Evolutionary conservation across 2,329 filamentous ascomycete species (phyloP).

Genomic region (Aspergillus transmontanensis): DNA sequence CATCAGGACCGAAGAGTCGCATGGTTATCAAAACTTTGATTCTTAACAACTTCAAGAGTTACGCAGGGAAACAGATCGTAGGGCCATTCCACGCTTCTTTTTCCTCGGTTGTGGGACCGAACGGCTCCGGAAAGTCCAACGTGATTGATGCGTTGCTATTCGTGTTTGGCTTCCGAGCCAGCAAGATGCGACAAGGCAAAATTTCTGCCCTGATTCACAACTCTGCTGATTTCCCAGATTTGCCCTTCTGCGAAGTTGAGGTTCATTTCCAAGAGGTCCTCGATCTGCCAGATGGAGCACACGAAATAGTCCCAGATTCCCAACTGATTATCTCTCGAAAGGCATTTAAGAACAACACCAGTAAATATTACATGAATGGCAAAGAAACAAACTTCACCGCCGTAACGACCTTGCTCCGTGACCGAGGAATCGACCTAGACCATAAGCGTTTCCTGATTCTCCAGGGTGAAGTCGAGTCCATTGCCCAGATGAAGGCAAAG

Average conservation of each 20-base stretch:
- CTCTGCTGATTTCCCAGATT: conserved; percentile 79
- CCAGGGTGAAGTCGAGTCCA: conserved; percentile 97
- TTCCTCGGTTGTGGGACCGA: conserved; percentile 95
- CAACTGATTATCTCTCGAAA: conserved; percentile 84
- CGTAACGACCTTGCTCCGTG: conserved; percentile 83
- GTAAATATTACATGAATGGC: conserved; percentile 96
- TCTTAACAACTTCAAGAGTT: conserved; percentile 98
- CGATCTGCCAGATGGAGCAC: conserved; percentile 76
- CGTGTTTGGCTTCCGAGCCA: conserved; percentile 98
- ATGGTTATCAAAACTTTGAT: conserved; percentile 92
- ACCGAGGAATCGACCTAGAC: conserved; percentile 89
- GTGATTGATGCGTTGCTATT: conserved; percentile 98
- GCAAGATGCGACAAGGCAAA: conserved; percentile 99
- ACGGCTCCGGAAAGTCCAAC: conserved; percentile 97
- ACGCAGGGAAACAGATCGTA: conserved; percentile 91
- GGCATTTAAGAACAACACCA: conserved; percentile 97
- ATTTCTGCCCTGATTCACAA: conserved; percentile 98
- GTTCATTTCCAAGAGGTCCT: conserved; percentile 96
- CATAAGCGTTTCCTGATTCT: conserved; percentile 98
- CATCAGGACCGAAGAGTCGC: conserved; percentile 75
- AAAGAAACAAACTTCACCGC: conserved; percentile 88
- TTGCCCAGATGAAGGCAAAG: conserved; percentile 98
- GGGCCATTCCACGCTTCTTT: conserved; percentile 97
- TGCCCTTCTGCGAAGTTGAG: conserved; percentile 91
- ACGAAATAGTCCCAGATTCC: conserved; percentile 79